Conservation (phyloP, 306 rosid genomes). For the Sindora glabra region DNA sequence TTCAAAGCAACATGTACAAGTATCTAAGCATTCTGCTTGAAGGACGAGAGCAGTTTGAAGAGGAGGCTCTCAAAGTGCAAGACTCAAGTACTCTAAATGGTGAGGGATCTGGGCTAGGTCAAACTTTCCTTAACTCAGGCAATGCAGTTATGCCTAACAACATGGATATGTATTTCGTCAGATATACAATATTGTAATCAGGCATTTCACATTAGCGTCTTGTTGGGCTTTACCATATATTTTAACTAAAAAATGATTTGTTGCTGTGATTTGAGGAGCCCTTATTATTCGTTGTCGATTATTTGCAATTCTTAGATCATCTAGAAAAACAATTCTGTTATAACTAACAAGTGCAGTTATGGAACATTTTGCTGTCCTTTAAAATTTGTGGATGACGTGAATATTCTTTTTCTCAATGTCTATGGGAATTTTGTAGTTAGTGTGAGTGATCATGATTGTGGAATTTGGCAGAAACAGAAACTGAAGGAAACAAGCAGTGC, state of each 20-base stretch:
- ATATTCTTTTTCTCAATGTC: neutral
- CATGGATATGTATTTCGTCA: neutral
- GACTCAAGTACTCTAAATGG: constrained; percentile 16
- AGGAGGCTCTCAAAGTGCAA: constrained; percentile 52
- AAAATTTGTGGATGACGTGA: neutral
- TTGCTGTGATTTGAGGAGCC: constrained; percentile 3
- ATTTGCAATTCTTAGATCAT: too few relatives aligned
- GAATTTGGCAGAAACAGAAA: constrained; percentile 34
- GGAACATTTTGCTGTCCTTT: neutral
- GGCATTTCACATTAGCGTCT: neutral
- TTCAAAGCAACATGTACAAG: constrained; percentile 88
- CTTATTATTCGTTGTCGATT: neutral
- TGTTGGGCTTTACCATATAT: too few relatives aligned
- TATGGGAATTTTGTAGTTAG: neutral
- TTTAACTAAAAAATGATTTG: neutral
- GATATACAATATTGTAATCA: neutral
- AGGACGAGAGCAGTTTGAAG: constrained; percentile 90
- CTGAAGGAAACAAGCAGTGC: constrained; percentile 46
- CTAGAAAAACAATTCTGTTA: neutral
- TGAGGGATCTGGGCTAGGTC: constrained; percentile 42
- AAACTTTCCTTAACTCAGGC: neutral
- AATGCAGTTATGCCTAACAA: too few relatives aligned
- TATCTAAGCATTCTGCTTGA: constrained; percentile 80
- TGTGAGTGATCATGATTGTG: constrained; percentile 19
- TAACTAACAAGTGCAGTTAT: neutral